Base-by-base conservation (phyloP, 129 eudicot genomes). In the Rutidosis leptorrhynchoides region DNA sequence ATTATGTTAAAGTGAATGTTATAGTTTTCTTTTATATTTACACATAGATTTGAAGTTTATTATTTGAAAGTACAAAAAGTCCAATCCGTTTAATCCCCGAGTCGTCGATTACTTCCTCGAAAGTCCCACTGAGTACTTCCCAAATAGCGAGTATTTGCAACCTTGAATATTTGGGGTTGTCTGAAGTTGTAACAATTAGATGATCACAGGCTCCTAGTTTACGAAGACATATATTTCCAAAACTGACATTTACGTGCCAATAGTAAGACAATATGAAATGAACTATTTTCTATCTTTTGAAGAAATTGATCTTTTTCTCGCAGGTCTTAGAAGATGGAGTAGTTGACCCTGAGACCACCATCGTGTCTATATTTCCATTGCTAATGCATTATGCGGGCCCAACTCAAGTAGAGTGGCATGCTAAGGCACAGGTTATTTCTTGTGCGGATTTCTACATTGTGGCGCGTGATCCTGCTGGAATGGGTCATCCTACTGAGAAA, bases 301-400 rank as follows among this genome's bases (percentile, higher is more conserved):
- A 48, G 2, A 43, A 30, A 24, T 65, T 78, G 6, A 26, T n/a
- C 66, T 11, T 68, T 49, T 49, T 48, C 23, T 9, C 7, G 22
- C 69, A 90, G 97, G 97, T 90, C 11, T 83, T 91, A 54, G 96
- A 87, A 81, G 96, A 87, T 65, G 96, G 94, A 22, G 87, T 91
- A 62, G 96, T 91, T 73, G 97, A 91, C 76, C 97, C 97, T 0
- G 81, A 81, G 80, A 91, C 97, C 40, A 91, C 97, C 0, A 78
- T 91, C 7, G 97, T 91, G 26, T 73, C 97, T 55, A 91, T 91
- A 79, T 91, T 91, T 67, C 97, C 97, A 25, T 91, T 94, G 3
- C 97, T 94, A 48, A 91, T 91, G 97, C 97, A 87, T 77, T 91
- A 91, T 33, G 97, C 96, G 7, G 97, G 97, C 5, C 96, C 96